Base-by-base conservation (phyloP, 208 protist genomes). In the Kentomonas sorsogonicus region DNA sequence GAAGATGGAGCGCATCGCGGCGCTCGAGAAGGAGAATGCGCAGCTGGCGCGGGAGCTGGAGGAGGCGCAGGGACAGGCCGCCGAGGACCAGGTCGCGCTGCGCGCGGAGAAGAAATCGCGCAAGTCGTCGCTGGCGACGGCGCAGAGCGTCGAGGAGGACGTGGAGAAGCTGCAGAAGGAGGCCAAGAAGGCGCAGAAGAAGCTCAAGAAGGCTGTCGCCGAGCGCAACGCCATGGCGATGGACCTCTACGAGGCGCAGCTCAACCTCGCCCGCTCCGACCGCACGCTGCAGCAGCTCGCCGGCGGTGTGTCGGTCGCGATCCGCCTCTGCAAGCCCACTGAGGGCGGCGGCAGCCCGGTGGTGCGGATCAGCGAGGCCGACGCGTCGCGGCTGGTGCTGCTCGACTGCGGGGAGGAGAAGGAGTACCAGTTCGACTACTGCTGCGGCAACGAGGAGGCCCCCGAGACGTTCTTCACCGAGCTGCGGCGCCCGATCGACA, bases 11-110 rank as follows among this genome's bases (percentile, higher is more conserved):
- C 60, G 56, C 18, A 62, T 72, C 1, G 48, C 30, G 11, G 63
- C 43, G 27, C 57, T 77, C 13, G 53, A 72, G 11, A 69, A 54
- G 1, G 71, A 77, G 46, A 77, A 85, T 40, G 74, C 78, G 23
- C 59, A 76, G 18, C 73, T 81, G 0, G 33, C 66, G 15, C 65
- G 78, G 5, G 46, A 76, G 11, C 41, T 85, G 9, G 78, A 81
- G 11, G 73, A 80, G 60, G 43, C 30, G 6, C 67, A 64, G n/a
- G 23, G 39, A 11, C 39, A 69, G n/a, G 16, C 66, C 16, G 66
- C 63, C 15, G 62, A 81, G 9, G 39, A 33, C 31, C 18, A 22
- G 2, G 30, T 23, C 10, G 33, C 40, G 10, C 18, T 40, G 6
- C 38, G 25, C 16, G 60, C 36, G 22, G 26, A 11, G 16, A 63